Conservation (phyloP, 129 eudicot genomes). For the Scalesia atractyloides region DNA sequence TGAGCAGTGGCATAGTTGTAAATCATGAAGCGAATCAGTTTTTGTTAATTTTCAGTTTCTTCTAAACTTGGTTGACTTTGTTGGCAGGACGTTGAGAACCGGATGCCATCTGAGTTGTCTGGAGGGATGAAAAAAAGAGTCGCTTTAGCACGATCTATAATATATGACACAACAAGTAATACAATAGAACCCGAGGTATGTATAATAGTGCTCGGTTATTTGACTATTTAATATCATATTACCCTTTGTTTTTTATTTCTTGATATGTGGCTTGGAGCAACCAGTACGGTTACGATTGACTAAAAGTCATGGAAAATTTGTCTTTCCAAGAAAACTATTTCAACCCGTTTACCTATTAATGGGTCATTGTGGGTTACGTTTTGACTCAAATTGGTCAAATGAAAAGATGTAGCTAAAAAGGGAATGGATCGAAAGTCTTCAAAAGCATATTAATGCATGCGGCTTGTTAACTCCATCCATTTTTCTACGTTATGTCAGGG, state of each 20-base stretch:
- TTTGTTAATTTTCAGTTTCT: not conserved
- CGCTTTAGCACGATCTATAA: conserved; percentile 90
- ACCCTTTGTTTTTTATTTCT: conserved; percentile 9
- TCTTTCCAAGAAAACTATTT: not conserved
- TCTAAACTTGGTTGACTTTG: conserved; percentile 19
- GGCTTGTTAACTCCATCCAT: not conserved
- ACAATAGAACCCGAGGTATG: conserved; percentile 90
- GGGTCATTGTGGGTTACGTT: not conserved
- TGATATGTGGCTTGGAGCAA: conserved; percentile 9
- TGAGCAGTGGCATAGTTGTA: too few relatives aligned
- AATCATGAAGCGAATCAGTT: too few relatives aligned
- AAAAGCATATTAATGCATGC: not conserved
- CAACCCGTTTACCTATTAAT: not conserved
- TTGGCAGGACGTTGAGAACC: conserved; percentile 87
- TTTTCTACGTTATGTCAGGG: too few relatives aligned
- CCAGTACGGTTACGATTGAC: conserved; percentile 13
- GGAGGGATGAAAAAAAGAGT: conserved; percentile 99
- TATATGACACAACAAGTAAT: conserved; percentile 78
- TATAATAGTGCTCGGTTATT: not conserved
- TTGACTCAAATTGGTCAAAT: not conserved
- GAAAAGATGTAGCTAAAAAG: not conserved
- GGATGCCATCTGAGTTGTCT: conserved; percentile 94
- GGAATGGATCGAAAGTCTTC: not conserved
- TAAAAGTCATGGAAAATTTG: not conserved
- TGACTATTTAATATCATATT: not conserved